phyloP scores from a whole-genome alignment of 192 early-diverging fungal species.

The Gryganskiella cystojenkinii region DNA sequence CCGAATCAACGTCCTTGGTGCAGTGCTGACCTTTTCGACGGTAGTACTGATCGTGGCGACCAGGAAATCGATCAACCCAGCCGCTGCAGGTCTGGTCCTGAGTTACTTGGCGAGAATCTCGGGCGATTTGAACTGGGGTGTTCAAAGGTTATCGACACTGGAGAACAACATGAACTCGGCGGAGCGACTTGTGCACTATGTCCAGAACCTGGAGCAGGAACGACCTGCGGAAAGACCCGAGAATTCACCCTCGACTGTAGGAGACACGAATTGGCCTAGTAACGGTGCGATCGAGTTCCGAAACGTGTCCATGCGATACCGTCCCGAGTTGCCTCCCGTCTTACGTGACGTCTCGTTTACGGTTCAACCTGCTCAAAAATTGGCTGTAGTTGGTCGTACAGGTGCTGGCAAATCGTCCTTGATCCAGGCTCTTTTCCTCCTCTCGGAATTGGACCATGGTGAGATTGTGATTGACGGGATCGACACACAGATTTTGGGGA shows the following conservation, averaged over 20 bases:
- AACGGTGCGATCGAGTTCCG: conserved; percentile 73
- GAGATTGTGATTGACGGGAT: conserved; percentile 77
- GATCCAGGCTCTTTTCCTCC: conserved; percentile 76
- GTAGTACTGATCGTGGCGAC: conserved; percentile 74
- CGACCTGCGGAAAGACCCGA: conserved; percentile 9
- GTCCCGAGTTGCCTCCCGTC: conserved; percentile 65
- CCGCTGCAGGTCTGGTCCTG: conserved; percentile 70
- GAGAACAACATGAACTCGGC: conserved; percentile 34
- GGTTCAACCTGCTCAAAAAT: conserved; percentile 59
- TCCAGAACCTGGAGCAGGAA: conserved; percentile 13
- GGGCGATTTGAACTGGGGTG: conserved; percentile 71
- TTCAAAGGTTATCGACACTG: conserved; percentile 69
- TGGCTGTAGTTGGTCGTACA: conserved; percentile 67
- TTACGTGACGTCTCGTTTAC: conserved; percentile 69
- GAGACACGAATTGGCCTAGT: conserved; percentile 64
- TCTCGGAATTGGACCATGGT: conserved; percentile 76
- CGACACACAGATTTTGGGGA: conserved; percentile 71
- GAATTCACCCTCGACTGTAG: not conserved
- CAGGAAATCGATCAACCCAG: conserved; percentile 71
- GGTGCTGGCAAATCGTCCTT: conserved; percentile 83
- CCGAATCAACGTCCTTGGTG: conserved; percentile 79
- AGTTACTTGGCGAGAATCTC: conserved; percentile 77
- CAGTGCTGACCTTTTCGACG: conserved; percentile 81
- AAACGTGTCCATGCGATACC: conserved; percentile 77
- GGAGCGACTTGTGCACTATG: conserved; percentile 12